A percentile compares a stretch with the other conserved stretches of the same genome.
Evolutionary conservation across 1,284 basidiomycete species (phyloP).

Genomic region (Ceratobasidium papillatum): DNA sequence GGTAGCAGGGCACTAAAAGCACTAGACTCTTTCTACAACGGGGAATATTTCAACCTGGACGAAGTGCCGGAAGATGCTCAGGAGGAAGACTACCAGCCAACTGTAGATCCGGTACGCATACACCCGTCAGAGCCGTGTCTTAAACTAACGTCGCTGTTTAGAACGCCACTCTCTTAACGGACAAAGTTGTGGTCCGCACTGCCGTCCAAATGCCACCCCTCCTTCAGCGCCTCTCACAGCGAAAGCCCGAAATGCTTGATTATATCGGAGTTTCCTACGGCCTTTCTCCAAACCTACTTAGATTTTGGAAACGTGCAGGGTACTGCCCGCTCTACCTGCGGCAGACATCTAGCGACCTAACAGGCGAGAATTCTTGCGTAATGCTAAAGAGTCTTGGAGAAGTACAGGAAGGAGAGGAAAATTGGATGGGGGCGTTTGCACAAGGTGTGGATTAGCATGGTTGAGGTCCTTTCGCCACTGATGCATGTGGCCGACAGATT

Average conservation of each 20-base stretch:
- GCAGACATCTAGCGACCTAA: conserved; percentile 93
- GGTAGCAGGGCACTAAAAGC: conserved; percentile 91
- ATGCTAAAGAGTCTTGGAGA: conserved; percentile 83
- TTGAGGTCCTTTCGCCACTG: background rate
- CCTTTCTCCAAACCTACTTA: conserved; percentile 86
- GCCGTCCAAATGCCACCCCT: conserved; percentile 89
- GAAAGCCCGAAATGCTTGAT: conserved; percentile 90
- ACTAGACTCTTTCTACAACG: conserved; percentile 90
- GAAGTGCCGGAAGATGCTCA: conserved; percentile 60
- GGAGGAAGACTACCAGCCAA: conserved; percentile 58
- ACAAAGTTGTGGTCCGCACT: conserved; percentile 78
- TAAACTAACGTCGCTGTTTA: conserved; percentile 38
- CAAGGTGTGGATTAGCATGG: conserved; percentile 66
- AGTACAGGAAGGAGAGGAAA: conserved; percentile 56
- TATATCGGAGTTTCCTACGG: conserved; percentile 98
- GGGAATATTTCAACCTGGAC: conserved; percentile 90
- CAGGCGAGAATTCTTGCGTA: conserved; percentile 95
- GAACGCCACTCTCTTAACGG: conserved; percentile 67
- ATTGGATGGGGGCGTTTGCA: conserved; percentile 91
- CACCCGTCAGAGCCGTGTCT: conserved; percentile 10
- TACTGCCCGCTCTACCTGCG: conserved; percentile 93
- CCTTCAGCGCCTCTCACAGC: conserved; percentile 89
- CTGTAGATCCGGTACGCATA: conserved; percentile 66
- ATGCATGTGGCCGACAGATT: conserved; percentile 64
- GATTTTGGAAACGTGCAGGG: conserved; percentile 96